Base-by-base conservation (phyloP, 2,329 filamentous ascomycete genomes). In the Pleoardoris graminearum region DNA sequence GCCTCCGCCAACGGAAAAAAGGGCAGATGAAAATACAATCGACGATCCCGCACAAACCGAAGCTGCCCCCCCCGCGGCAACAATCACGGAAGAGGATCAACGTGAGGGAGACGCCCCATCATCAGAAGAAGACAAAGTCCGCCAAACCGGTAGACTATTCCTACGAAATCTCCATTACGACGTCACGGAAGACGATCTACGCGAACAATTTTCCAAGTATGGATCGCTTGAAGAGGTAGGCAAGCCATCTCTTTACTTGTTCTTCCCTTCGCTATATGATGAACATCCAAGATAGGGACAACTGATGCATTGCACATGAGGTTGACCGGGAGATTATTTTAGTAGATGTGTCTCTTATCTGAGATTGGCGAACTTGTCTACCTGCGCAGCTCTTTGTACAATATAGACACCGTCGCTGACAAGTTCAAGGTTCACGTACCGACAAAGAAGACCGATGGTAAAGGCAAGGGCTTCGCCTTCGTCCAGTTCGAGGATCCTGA, bases 201-300 rank as follows among this genome's bases (percentile, higher is more conserved):
- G 85, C 53, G 78, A 82, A 22, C 78, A 87, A 42, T 96, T 97
- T 67, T 78, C 79, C 39, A 79, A 81, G 22, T 93, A 87, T 71
- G 93, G 92, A 32, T 78, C 82, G 50, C 76, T 97, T 41, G 84
- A 93, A 81, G 93, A 97, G 87, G 94, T 97, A 86, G 82, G 90
- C n/a, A n/a, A n/a, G n/a, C 76, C 36, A 14, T 2, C 22, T 45
- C 29, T 49, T 38, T 42, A 61, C 49, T 55, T 59, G 60, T 52
- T 50, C 25, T 11, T 17, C 14, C 32, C 17, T 63, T 62, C 53
- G 56, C 54, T 55, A 44, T 75, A 83, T 93, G 94, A 97, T 97
- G 93, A 97, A 90, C 79, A 59, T 84, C 89, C 89, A 69, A 85
- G 94, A 97, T 97, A 97, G 94, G 94, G 94, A 97, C 94, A 97